Evolutionary conservation across 169 alveolate genomes (phyloP).

Genomic region (Plasmodium inui): DNA sequence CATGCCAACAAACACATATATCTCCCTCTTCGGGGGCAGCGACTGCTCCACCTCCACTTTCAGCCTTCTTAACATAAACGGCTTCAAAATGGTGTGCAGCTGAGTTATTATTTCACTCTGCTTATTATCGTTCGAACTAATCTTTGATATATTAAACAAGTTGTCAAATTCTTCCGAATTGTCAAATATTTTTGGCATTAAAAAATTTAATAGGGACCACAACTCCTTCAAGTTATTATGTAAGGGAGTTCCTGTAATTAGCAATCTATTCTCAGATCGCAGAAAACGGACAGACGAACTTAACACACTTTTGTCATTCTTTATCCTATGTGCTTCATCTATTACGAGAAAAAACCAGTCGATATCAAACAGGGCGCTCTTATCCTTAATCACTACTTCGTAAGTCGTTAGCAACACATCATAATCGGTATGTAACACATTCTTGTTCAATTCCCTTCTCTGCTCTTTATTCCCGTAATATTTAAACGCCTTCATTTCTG

Average conservation of each 20-base stretch:
- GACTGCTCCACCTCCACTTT: conserved; percentile 98
- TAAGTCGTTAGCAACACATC: conserved; percentile 96
- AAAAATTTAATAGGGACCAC: conserved; percentile 98
- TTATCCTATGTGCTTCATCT: conserved; percentile 99
- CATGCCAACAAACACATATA: conserved; percentile 91
- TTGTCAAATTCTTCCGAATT: conserved; percentile 97
- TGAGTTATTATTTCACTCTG: conserved; percentile 88
- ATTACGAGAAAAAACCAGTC: conserved; percentile 97
- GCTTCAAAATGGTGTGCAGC: conserved; percentile 96
- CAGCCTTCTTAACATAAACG: conserved; percentile 98
- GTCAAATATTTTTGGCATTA: conserved; percentile 97
- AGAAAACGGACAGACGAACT: conserved; percentile 91
- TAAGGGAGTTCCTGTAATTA: conserved; percentile 99
- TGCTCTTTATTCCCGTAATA: conserved; percentile 96
- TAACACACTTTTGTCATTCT: conserved; percentile 96
- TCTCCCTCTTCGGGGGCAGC: conserved; percentile 96
- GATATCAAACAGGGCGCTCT: conserved; percentile 91
- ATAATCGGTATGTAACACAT: conserved; percentile 85
- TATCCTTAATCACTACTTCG: conserved; percentile 94
- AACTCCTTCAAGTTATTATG: conserved; percentile 98
- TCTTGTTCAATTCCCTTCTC: conserved; percentile 84
- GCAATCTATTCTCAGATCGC: conserved; percentile 94
- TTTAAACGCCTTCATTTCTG: conserved; percentile 93
- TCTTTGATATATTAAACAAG: conserved; percentile 90
- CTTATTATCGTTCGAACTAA: conserved; percentile 76